phyloP scores from a whole-genome alignment of 2,329 filamentous ascomycete genomes.

The Colletotrichum brevisporum region DNA sequence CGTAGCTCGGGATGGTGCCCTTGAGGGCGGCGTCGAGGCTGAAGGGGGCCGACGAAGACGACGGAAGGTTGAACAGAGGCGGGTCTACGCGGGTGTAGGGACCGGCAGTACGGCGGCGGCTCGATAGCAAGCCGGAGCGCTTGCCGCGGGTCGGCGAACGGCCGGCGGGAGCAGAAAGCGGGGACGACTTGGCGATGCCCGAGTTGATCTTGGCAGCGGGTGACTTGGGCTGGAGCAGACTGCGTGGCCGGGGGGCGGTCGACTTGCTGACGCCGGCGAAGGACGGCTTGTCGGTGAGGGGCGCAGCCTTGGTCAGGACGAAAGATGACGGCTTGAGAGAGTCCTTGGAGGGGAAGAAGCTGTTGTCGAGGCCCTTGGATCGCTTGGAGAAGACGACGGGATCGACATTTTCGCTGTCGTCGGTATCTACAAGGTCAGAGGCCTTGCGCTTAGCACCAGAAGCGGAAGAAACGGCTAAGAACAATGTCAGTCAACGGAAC shows the following conservation, averaged over 20 bases:
- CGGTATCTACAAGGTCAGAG: constrained; percentile 61
- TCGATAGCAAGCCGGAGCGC: constrained; percentile 76
- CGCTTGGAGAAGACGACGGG: constrained; percentile 71
- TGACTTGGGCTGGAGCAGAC: constrained; percentile 67
- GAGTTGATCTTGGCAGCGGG: constrained; percentile 63
- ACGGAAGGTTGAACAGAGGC: constrained; percentile 68
- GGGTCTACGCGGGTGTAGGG: constrained; percentile 80
- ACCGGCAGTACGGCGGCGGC: constrained; percentile 75
- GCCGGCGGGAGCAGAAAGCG: constrained; percentile 79
- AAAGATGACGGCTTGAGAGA: constrained; percentile 64
- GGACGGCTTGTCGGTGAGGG: constrained; percentile 44
- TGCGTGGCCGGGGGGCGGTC: constrained; percentile 55
- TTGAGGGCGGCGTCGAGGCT: constrained; percentile 87
- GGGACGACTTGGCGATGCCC: constrained; percentile 62
- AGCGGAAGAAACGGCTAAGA: constrained; percentile 57
- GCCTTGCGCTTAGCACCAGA: constrained; percentile 71
- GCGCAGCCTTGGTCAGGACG: constrained; percentile 59
- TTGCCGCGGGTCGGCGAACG: constrained; percentile 83
- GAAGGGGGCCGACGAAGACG: constrained; percentile 72
- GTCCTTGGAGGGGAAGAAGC: constrained; percentile 57
- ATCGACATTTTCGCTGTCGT: constrained; percentile 75
- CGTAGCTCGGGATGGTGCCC: constrained; percentile 78
- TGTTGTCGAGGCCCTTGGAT: constrained; percentile 65
- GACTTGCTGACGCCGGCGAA: constrained; percentile 29
- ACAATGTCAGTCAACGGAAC: constrained; percentile 1